Evolutionary conservation across 1,139 yeast species (phyloP).

Genomic region (Taphrina deformans): DNA sequence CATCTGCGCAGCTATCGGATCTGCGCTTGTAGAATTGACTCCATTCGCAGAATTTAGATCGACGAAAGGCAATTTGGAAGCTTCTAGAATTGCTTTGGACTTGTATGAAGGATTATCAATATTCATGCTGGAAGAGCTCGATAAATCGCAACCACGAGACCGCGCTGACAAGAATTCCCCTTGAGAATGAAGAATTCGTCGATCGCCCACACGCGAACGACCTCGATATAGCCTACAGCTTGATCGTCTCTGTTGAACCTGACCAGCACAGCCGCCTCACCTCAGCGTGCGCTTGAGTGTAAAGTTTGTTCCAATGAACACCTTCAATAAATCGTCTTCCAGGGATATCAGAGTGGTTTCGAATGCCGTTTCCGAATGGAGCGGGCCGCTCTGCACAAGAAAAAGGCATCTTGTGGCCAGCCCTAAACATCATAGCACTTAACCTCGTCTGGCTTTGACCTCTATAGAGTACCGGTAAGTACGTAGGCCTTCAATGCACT

Average conservation of each 20-base stretch:
- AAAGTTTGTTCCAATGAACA: too few relatives aligned
- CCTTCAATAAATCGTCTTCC: not conserved
- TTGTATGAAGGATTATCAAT: constrained; percentile 15
- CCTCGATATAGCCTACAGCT: not conserved
- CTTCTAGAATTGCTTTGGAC: constrained; percentile 16
- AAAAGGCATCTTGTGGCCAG: not conserved
- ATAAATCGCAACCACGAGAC: not conserved
- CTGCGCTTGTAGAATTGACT: constrained; percentile 16
- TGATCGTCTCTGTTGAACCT: not conserved
- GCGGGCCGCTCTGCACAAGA: not conserved
- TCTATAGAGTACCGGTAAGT: too few relatives aligned
- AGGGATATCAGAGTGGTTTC: not conserved
- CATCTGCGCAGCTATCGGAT: constrained; percentile 43
- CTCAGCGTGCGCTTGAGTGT: not conserved
- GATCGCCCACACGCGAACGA: not conserved
- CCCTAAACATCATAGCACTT: not conserved
- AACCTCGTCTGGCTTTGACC: not conserved
- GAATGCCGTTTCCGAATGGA: not conserved
- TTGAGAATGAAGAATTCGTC: not conserved
- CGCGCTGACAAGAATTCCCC: too few relatives aligned
- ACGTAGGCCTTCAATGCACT: too few relatives aligned
- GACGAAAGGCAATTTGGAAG: constrained; percentile 12
- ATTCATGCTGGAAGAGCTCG: not conserved
- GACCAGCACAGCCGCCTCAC: not conserved
- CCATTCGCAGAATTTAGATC: not conserved